Conservation (phyloP, 805 yeast genomes). For the Candida arabinofermentans region DNA sequence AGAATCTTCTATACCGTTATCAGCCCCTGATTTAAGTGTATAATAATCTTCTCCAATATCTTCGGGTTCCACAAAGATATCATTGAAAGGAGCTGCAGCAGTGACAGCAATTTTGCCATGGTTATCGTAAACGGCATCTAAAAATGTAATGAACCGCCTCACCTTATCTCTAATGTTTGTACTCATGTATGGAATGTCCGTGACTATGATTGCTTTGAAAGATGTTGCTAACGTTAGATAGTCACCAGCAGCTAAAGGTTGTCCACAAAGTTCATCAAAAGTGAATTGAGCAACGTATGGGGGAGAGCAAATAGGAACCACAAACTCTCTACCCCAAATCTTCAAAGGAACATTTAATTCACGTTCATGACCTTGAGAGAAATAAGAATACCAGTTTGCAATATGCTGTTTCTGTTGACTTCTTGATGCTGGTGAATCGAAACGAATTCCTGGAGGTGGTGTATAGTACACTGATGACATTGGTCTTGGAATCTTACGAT, state of each 20-base stretch:
- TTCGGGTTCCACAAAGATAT: conserved; percentile 82
- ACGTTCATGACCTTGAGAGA: conserved; percentile 55
- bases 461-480: conserved; percentile 70
- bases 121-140: conserved; percentile 93
- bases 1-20: conserved; percentile 27
- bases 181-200: conserved; percentile 87
- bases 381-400: conserved; percentile 74
- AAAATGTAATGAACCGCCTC: conserved; percentile 86
- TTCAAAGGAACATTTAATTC: conserved; percentile 37
- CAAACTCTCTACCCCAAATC: conserved; percentile 86
- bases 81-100: conserved; percentile 78
- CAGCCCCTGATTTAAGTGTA: conserved; percentile 30
- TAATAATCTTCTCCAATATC: conserved; percentile 44
- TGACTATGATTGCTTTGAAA: conserved; percentile 76
- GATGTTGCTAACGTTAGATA: conserved; percentile 76
- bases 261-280: conserved; percentile 82
- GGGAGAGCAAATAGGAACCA: conserved; percentile 72
- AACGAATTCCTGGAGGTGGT: conserved; percentile 62
- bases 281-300: conserved; percentile 86
- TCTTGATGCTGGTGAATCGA: conserved; percentile 45
- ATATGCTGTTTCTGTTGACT: conserved; percentile 57
- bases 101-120: conserved; percentile 87
- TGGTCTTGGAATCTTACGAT: conserved; percentile 84
- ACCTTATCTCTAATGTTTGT: conserved; percentile 77
- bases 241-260: conserved; percentile 90